Percentiles rank a stretch among this genome's conserved stretches.
phyloP scores from a whole-genome alignment of 192 early-diverging fungal genomes.

The Backusella parvicylindrica region DNA sequence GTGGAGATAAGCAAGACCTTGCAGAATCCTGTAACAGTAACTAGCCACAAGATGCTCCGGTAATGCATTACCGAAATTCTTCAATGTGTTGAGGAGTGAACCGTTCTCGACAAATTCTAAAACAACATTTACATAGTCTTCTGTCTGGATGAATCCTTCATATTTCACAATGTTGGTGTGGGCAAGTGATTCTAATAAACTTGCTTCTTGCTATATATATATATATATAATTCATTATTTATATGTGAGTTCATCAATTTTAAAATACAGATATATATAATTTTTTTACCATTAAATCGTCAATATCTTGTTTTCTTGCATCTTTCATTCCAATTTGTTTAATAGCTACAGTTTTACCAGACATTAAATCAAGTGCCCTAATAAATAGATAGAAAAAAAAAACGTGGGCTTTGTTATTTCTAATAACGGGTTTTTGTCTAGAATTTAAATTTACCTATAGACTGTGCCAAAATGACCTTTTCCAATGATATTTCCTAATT shows the following conservation, averaged over 20 bases:
- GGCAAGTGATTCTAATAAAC: constrained; percentile 74
- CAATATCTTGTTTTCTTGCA: constrained; percentile 54
- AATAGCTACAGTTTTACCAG: constrained; percentile 82
- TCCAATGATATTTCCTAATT: constrained; percentile 84
- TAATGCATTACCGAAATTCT: constrained; percentile 80
- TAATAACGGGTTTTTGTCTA: not conserved
- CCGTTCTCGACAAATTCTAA: constrained; percentile 94
- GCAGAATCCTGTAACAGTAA: constrained; percentile 86
- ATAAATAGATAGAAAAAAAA: not conserved
- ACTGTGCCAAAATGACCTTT: constrained; percentile 89
- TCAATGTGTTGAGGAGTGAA: constrained; percentile 82
- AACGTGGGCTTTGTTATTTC: not conserved
- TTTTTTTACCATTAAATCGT: constrained; percentile 64
- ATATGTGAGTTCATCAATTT: not conserved
- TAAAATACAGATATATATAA: too few relatives aligned
- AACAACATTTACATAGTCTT: constrained; percentile 75
- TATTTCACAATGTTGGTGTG: constrained; percentile 87
- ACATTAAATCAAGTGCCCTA: constrained; percentile 71
- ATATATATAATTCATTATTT: not conserved
- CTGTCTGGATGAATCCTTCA: constrained; percentile 73
- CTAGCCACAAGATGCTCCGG: constrained; percentile 84
- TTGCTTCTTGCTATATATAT: constrained; percentile 64
- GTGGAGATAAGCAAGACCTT: constrained; percentile 89
- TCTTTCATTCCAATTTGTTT: constrained; percentile 79
- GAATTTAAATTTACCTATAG: constrained; percentile 48